Evolutionary conservation across 768 basidiomycete species (phyloP).

Genomic region (Collybiopsis luxurians): DNA sequence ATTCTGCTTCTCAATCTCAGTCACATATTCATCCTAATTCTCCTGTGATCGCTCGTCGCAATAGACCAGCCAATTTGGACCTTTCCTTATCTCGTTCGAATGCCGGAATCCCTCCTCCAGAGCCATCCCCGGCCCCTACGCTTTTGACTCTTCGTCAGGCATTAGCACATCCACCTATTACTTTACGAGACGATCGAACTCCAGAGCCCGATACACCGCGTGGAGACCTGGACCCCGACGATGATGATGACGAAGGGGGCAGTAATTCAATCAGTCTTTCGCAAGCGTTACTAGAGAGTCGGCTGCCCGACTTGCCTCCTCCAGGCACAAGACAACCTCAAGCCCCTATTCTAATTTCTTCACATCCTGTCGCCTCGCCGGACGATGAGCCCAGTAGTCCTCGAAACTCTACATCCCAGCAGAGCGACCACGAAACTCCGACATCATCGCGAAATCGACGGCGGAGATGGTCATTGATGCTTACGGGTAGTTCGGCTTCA

Average conservation of each 20-base stretch:
- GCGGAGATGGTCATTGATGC: slow-evolving; percentile 73
- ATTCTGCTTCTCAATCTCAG: slow-evolving; percentile 14
- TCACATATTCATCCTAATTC: slow-evolving; percentile 28
- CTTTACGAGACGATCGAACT: slow-evolving; percentile 15
- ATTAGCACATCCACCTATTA: slow-evolving; percentile 44
- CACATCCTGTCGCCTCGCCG: slow-evolving; percentile 31
- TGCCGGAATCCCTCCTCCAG: slow-evolving; percentile 33
- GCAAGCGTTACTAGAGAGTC: slow-evolving; percentile 75
- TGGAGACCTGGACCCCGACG: slow-evolving; percentile 33
- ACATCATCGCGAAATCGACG: slow-evolving; percentile 41
- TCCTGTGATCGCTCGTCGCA: slow-evolving; percentile 39
- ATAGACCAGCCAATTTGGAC: slow-evolving; percentile 69
- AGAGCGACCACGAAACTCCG: slow-evolving; percentile 21
- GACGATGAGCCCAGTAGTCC: slow-evolving; percentile 49
- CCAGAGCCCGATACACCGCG: slow-evolving; percentile 36
- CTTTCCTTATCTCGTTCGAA: slow-evolving; percentile 41
- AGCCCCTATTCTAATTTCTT: slow-evolving; percentile 64
- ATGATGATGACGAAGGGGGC: slow-evolving; percentile 61
- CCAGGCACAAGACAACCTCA: slow-evolving; percentile 63
- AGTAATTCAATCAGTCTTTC: slow-evolving; percentile 69
- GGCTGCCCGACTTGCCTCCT: slow-evolving; percentile 72
- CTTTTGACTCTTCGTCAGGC: slow-evolving; percentile 67
- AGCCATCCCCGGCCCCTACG: slow-evolving; percentile 62
- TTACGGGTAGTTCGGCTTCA: slow-evolving; percentile 28
- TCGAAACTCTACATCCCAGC: slow-evolving; percentile 36